phyloP scores from a whole-genome alignment of 352 stramenopile genomes.

The Globisporangium nodosum region DNA sequence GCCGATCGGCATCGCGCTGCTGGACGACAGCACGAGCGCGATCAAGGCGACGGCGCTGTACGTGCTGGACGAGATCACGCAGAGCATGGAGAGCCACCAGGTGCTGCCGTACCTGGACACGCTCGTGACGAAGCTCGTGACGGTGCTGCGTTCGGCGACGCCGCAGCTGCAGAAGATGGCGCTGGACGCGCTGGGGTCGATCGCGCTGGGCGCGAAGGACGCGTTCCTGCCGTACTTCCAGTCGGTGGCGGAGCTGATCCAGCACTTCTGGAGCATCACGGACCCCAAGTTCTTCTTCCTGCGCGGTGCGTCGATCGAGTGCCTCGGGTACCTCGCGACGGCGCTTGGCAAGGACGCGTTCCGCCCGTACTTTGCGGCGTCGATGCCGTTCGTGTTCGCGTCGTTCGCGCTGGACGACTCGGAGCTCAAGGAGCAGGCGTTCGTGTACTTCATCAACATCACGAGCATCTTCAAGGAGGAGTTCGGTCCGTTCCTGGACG shows the following conservation, averaged over 20 bases:
- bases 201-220: conserved; percentile 95
- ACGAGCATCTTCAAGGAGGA: conserved; percentile 97
- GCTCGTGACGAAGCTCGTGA: conserved; percentile 94
- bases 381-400: conserved; percentile 94
- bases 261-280: conserved; percentile 88
- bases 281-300: conserved; percentile 93
- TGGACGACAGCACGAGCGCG: conserved; percentile 92
- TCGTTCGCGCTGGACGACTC: conserved; percentile 92
- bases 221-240: conserved; percentile 96
- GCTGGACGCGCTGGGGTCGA: conserved; percentile 94
- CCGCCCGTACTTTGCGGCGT: conserved; percentile 90
- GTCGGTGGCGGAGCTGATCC: conserved; percentile 80
- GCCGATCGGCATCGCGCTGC: conserved; percentile 92
- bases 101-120: conserved; percentile 93
- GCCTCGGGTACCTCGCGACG: conserved; percentile 97
- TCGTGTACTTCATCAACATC: conserved; percentile 98
- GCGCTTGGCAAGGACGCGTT: conserved; percentile 95
- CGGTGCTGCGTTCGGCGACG: conserved; percentile 88
- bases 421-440: conserved; percentile 97
- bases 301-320: conserved; percentile 95
- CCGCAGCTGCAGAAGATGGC: conserved; percentile 97
- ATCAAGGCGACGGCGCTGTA: conserved; percentile 97
- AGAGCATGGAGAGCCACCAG: conserved; percentile 95
- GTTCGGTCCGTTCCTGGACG: conserved; percentile 92
- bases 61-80: conserved; percentile 98